phyloP scores from a whole-genome alignment of 495 filamentous ascomycete genomes.

The Penicillium roqueforti region DNA sequence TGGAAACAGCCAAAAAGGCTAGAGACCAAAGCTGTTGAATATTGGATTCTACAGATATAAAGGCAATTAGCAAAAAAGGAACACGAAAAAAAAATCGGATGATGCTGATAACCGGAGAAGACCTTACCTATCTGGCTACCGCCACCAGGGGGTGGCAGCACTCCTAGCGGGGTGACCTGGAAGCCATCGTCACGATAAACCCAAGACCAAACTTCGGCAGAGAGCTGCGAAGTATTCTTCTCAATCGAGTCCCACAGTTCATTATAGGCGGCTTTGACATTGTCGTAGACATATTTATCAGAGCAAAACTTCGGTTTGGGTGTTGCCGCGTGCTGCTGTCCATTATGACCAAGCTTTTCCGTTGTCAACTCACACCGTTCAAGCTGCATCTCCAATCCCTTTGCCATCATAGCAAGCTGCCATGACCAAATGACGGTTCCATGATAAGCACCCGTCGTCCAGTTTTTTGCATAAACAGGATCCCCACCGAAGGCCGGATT shows the following conservation, averaged over 20 bases:
- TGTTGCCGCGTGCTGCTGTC: too few species aligned
- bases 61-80: too few species aligned
- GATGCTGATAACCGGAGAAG: too few species aligned
- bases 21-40: background rate
- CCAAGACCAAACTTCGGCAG: constrained; percentile 63
- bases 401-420: constrained; percentile 62
- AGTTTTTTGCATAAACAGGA: constrained; percentile 48
- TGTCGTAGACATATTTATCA: constrained; percentile 40
- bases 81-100: too few species aligned
- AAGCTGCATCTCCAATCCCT: constrained; percentile 48
- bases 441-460: constrained; percentile 55
- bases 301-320: constrained; percentile 49
- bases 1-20: background rate
- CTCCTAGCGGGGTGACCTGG: constrained; percentile 47
- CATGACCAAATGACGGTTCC: constrained; percentile 65
- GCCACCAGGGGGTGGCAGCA: constrained; percentile 47
- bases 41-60: background rate
- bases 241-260: constrained; percentile 58
- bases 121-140: constrained; percentile 30
- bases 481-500: constrained; percentile 58
- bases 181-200: constrained; percentile 46
- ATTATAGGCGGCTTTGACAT: constrained; percentile 55
- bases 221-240: constrained; percentile 47
- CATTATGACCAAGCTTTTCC: too few species aligned
- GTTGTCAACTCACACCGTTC: constrained; percentile 42